phyloP scores from a whole-genome alignment of 305 asterid genomes.

The Fraxinus ornus region DNA sequence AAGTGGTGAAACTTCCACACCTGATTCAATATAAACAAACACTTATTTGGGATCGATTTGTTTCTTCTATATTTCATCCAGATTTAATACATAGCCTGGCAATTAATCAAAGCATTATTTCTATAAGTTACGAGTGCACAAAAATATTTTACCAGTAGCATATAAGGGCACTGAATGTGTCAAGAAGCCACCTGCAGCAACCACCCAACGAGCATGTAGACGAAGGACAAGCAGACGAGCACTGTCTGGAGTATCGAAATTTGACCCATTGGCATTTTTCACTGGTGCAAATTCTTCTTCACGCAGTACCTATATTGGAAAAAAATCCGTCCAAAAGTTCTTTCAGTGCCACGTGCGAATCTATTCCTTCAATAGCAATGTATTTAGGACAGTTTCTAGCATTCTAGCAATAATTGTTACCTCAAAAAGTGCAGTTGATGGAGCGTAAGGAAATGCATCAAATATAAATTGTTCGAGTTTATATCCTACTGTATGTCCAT shows the following conservation, averaged over 20 bases:
- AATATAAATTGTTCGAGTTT: slow-evolving; percentile 93
- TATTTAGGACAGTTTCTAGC: background rate
- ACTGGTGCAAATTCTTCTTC: slow-evolving; percentile 99
- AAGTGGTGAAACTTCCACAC: slow-evolving; percentile 95
- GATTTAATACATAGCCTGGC: background rate
- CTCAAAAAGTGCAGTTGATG: slow-evolving; percentile 92
- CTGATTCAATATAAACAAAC: slow-evolving; percentile 33
- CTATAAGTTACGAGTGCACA: background rate
- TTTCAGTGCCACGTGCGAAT: background rate
- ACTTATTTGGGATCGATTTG: background rate
- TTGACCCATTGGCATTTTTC: slow-evolving; percentile 86
- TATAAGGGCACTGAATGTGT: slow-evolving; percentile 93
- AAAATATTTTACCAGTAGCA: slow-evolving; percentile 61
- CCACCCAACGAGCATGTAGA: slow-evolving; percentile 93
- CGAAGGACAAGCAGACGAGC: slow-evolving; percentile 87
- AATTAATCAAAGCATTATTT: background rate
- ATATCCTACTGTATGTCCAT: slow-evolving; percentile 72
- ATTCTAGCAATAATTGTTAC: slow-evolving; percentile 29
- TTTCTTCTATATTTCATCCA: background rate
- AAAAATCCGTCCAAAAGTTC: background rate
- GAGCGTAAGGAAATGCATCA: slow-evolving; percentile 94
- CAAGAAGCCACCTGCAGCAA: slow-evolving; percentile 96
- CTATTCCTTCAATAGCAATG: background rate
- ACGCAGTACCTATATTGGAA: slow-evolving; percentile 51
- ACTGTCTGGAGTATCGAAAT: slow-evolving; percentile 93